These are phyloP conservation scores for Aspergillus asperescens DNA, from an alignment of 495 filamentous ascomycete genomes.

Conservation along the genomic window DNA sequence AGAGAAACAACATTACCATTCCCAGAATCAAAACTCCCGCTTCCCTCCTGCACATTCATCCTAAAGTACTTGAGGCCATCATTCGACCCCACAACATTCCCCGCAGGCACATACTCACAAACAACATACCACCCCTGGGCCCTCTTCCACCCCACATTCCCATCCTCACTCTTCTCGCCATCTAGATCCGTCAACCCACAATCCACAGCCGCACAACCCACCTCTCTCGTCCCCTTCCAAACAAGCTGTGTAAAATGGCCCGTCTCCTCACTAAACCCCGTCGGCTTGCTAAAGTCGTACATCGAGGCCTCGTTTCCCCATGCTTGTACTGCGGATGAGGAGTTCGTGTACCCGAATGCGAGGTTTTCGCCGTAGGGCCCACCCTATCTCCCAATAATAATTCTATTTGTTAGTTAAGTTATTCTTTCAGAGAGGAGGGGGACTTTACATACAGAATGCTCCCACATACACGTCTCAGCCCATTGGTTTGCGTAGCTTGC, in stretches of 20 bases:
- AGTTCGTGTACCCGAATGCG: constrained; percentile 60
- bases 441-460: constrained; percentile 48
- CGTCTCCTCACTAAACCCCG: constrained; percentile 57
- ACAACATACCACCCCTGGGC: constrained; percentile 67
- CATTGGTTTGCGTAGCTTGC: constrained; percentile 50
- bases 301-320: constrained; percentile 61
- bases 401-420: not conserved
- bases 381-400: constrained; percentile 27
- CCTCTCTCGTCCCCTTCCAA: constrained; percentile 63
- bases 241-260: constrained; percentile 85
- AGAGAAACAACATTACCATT: too few species aligned
- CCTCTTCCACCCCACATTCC: constrained; percentile 6
- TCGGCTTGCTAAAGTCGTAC: constrained; percentile 54
- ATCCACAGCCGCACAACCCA: constrained; percentile 62
- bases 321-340: constrained; percentile 52
- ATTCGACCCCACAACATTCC: constrained; percentile 60
- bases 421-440: not conserved
- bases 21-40: constrained; percentile 15
- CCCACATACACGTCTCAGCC: constrained; percentile 52
- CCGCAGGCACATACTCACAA: constrained; percentile 72
- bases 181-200: constrained; percentile 41
- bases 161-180: constrained; percentile 12
- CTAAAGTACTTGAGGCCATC: constrained; percentile 45
- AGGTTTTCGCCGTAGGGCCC: constrained; percentile 77
- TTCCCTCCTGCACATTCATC: constrained; percentile 35